A percentile compares a stretch with the other conserved stretches of the same genome.
Evolutionary conservation across 2,329 filamentous ascomycete genomes (phyloP).

Genomic region (Aspergillus melleus): DNA sequence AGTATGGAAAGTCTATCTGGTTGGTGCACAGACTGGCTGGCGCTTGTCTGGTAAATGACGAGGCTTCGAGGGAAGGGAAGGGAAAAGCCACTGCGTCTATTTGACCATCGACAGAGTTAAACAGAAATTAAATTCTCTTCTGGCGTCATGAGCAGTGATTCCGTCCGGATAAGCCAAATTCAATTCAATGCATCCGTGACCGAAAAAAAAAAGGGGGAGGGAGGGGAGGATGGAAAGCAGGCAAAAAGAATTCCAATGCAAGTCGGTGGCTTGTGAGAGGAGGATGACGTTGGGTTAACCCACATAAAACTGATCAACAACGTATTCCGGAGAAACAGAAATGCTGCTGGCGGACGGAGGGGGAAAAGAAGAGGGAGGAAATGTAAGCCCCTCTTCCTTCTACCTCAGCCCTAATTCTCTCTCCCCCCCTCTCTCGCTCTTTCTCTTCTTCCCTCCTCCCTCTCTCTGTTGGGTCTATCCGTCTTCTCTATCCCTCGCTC

Average conservation of each 20-base stretch:
- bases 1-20: constrained; percentile 16
- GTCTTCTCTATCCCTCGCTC: not conserved
- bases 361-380: too few relatives aligned
- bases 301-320: constrained; percentile 1
- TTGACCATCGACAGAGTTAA: too few relatives aligned
- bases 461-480: not conserved
- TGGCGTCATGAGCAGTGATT: too few relatives aligned
- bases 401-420: too few relatives aligned
- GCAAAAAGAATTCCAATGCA: constrained; percentile 3
- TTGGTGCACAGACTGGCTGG: constrained; percentile 10
- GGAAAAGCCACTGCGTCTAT: not conserved
- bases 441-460: too few relatives aligned
- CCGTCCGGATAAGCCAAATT: too few relatives aligned
- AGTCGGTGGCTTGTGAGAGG: constrained; percentile 10
- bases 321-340: not conserved
- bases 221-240: not conserved
- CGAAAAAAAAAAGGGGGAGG: not conserved
- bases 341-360: too few relatives aligned
- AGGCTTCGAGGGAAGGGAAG: not conserved
- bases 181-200: not conserved
- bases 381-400: too few relatives aligned
- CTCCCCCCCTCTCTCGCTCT: too few relatives aligned
- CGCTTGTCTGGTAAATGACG: not conserved
- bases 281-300: constrained; percentile 12
- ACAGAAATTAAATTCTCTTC: too few relatives aligned